Evolutionary conservation across 2,329 filamentous ascomycete species (phyloP).

Genomic region (Pseudogymnoascus sp.): DNA sequence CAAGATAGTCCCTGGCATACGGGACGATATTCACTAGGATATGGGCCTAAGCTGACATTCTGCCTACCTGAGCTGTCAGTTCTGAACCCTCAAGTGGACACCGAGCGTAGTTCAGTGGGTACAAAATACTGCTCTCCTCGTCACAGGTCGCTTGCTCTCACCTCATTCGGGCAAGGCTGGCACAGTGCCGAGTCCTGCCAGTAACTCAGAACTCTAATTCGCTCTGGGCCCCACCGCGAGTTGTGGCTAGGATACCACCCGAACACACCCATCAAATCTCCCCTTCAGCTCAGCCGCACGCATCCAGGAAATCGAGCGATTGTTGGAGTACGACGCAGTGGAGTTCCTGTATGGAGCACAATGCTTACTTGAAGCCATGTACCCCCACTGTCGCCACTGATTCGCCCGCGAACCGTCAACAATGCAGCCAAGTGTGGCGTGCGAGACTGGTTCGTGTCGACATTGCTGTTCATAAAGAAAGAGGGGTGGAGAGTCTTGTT

Average conservation of each 20-base stretch:
- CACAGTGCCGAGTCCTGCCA: not conserved
- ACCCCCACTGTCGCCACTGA: not conserved
- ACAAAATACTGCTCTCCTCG: not conserved
- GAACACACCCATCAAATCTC: not conserved
- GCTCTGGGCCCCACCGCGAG: not conserved
- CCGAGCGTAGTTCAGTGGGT: not conserved
- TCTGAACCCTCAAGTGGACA: not conserved
- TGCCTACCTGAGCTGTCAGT: not conserved
- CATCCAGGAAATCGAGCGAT: not conserved
- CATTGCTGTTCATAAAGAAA: not conserved
- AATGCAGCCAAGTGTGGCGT: slow-evolving; percentile 2
- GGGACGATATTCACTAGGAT: not conserved
- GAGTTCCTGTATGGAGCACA: not conserved
- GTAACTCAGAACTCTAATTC: slow-evolving; percentile 3
- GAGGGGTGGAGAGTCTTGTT: not conserved
- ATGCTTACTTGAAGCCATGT: not conserved
- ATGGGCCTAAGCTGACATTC: not conserved
- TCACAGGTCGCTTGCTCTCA: not conserved
- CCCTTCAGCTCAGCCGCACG: not conserved
- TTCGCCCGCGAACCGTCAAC: not conserved
- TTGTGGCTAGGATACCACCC: not conserved
- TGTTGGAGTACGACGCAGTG: not conserved
- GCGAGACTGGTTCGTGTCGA: not conserved
- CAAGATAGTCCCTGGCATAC: not conserved
- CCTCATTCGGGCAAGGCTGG: not conserved